Conservation (phyloP, 192 early-diverging fungal genomes). For the Backusella tuberculispora region DNA sequence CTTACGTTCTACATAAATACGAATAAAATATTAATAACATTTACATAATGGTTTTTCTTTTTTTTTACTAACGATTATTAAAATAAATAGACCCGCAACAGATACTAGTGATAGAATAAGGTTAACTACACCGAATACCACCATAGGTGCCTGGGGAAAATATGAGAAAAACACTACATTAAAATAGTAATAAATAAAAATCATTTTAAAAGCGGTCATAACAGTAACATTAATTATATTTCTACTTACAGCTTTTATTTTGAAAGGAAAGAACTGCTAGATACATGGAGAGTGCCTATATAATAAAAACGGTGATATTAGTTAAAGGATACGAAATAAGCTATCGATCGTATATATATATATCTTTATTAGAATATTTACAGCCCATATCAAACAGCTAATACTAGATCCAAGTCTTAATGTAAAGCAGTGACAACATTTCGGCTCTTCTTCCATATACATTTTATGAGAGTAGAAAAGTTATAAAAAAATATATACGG, state of each 20-base stretch:
- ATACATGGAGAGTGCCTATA: constrained; percentile 37
- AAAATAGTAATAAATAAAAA: background rate
- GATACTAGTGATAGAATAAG: constrained; percentile 21
- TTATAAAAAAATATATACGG: background rate
- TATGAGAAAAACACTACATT: constrained; percentile 24
- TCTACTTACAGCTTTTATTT: constrained; percentile 33
- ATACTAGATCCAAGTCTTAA: constrained; percentile 2
- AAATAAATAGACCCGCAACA: background rate
- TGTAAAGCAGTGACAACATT: constrained; percentile 7
- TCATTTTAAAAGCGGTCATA: background rate
- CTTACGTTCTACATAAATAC: constrained; percentile 25
- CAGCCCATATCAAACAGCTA: background rate
- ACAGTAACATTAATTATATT: background rate
- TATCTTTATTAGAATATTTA: background rate
- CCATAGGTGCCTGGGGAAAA: background rate
- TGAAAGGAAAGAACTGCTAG: constrained; percentile 41
- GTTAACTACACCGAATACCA: constrained; percentile 23
- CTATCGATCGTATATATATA: too few relatives aligned
- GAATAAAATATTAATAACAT: background rate
- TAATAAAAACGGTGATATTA: too few relatives aligned
- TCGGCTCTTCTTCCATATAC: background rate
- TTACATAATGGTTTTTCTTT: background rate
- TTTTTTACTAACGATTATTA: background rate
- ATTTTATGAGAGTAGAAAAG: background rate
- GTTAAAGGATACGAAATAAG: too few relatives aligned